A percentile compares a stretch with the other conserved stretches of the same genome.
These are phyloP conservation scores for Linnemannia elongata DNA, from an alignment of 192 early-diverging fungal species.

Conservation along the genomic window DNA sequence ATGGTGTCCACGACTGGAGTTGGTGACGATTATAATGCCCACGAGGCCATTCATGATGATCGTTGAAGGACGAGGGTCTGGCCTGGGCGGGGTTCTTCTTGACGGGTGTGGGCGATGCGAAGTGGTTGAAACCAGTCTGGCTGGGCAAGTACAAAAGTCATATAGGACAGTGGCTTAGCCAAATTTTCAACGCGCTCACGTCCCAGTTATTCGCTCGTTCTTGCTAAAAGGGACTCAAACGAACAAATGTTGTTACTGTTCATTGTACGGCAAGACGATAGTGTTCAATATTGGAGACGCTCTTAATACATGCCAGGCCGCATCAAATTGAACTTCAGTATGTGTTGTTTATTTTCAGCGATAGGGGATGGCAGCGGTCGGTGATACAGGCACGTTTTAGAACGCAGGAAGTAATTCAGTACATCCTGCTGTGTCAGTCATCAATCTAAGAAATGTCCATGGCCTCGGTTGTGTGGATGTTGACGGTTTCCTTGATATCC, in stretches of 20 bases:
- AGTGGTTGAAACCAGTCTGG: not conserved
- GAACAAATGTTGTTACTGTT: too few species aligned
- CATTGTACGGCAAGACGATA: too few species aligned
- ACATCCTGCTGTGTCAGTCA: not conserved
- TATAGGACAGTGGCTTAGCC: too few species aligned
- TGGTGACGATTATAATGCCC: constrained; percentile 75
- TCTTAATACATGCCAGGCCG: too few species aligned
- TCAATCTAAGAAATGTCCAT: constrained; percentile 68
- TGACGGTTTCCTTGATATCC: constrained; percentile 65
- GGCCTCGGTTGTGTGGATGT: constrained; percentile 63
- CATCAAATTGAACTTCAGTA: not conserved
- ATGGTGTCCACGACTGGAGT: constrained; percentile 78
- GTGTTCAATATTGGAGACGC: too few species aligned
- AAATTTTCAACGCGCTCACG: too few species aligned
- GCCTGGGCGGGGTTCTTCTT: not conserved
- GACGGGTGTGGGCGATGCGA: not conserved
- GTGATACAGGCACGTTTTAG: not conserved
- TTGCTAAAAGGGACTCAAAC: too few species aligned
- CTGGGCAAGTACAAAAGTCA: too few species aligned
- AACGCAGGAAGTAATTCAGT: not conserved
- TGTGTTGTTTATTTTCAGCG: not conserved
- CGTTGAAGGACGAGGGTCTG: not conserved
- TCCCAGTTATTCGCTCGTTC: too few species aligned
- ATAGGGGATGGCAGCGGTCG: too few species aligned
- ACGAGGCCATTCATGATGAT: constrained; percentile 60